Conservation (phyloP, 1,284 basidiomycete genomes). For the Irpex sp. region DNA sequence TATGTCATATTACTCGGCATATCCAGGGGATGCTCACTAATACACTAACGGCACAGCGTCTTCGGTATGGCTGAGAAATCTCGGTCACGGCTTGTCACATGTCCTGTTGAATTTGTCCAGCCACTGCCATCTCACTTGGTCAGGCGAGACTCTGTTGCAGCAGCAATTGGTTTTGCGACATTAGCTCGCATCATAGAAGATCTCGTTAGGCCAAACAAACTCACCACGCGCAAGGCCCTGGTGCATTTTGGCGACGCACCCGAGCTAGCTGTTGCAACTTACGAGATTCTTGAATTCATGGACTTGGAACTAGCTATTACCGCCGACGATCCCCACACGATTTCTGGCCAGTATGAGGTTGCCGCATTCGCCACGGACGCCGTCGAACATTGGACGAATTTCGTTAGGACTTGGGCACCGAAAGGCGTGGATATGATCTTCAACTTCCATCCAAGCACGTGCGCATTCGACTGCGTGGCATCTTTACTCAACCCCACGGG, state of each 20-base stretch:
- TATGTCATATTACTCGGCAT: neutral
- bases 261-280: slow-evolving; percentile 2
- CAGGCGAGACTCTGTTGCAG: neutral
- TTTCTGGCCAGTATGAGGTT: neutral
- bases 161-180: neutral
- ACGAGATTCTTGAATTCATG: neutral
- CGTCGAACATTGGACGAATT: slow-evolving; percentile 1
- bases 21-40: neutral
- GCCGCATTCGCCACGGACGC: neutral
- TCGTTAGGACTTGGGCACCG: neutral
- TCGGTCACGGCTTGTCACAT: neutral
- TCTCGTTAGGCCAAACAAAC: neutral
- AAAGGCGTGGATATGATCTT: slow-evolving; percentile 8
- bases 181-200: neutral
- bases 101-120: neutral
- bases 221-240: neutral
- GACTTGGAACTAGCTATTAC: neutral
- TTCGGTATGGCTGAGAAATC: slow-evolving; percentile 5
- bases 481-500: neutral
- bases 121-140: neutral
- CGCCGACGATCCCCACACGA: neutral
- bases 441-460: slow-evolving; percentile 5
- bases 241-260: slow-evolving; percentile 3
- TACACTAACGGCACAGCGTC: neutral
- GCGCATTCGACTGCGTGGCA: neutral